A percentile compares a stretch with the other conserved stretches of the same genome.
These are phyloP conservation scores for Paramecium octaurelia DNA, from an alignment of 73 alveolate genomes.

Conservation along the genomic window DNA sequence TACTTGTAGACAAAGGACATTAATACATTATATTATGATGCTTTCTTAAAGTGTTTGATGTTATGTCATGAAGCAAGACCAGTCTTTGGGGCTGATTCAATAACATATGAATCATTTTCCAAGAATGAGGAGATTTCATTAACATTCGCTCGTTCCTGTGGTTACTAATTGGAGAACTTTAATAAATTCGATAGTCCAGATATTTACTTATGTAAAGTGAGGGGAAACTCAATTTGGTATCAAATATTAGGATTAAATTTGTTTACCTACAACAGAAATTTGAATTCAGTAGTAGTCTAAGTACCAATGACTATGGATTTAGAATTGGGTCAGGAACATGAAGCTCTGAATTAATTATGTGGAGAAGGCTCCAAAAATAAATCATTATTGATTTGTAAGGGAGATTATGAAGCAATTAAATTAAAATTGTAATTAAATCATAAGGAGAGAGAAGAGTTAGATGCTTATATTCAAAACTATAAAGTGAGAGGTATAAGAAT, in stretches of 20 bases:
- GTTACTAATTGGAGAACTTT: neutral
- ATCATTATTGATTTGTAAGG: slow-evolving; percentile 21
- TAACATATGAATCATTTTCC: slow-evolving; percentile 29
- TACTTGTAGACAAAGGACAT: neutral
- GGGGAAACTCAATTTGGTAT: slow-evolving; percentile 9
- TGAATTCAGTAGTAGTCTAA: neutral
- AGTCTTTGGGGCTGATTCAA: neutral
- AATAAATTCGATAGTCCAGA: slow-evolving; percentile 46
- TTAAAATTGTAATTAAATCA: neutral
- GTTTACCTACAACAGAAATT: neutral
- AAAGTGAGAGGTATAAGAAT: slow-evolving; percentile 51
- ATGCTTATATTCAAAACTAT: neutral
- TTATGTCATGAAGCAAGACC: slow-evolving; percentile 52
- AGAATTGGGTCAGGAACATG: neutral
- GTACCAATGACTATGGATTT: neutral
- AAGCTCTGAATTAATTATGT: slow-evolving; percentile 6
- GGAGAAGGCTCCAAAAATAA: slow-evolving; percentile 41
- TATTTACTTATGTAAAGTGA: slow-evolving; percentile 14
- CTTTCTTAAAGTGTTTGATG: slow-evolving; percentile 26
- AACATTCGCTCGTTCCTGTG: slow-evolving; percentile 39
- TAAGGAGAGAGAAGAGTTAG: slow-evolving; percentile 49
- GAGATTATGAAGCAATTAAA: slow-evolving; percentile 40
- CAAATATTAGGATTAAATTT: slow-evolving; percentile 5
- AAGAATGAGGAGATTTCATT: slow-evolving; percentile 32
- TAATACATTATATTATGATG: slow-evolving; percentile 19